phyloP scores from a whole-genome alignment of 305 asterid genomes.

The Rubia balearica region DNA sequence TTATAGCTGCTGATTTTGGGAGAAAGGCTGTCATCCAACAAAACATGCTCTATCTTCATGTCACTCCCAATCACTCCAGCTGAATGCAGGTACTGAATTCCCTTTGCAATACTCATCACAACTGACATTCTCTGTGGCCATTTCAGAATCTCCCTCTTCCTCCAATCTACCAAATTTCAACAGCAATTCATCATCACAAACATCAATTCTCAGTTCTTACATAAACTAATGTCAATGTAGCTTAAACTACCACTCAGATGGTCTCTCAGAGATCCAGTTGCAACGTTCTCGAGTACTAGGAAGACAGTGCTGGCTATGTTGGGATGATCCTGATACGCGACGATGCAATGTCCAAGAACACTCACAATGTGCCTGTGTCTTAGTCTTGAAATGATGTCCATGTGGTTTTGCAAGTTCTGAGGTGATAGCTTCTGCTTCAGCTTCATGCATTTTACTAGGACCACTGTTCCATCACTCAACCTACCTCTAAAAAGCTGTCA shows the following conservation, averaged over 20 bases:
- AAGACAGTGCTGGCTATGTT: slow-evolving; percentile 71
- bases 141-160: slow-evolving; percentile 63
- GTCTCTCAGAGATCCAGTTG: slow-evolving; percentile 65
- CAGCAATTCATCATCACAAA: background rate
- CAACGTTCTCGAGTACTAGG: slow-evolving; percentile 70
- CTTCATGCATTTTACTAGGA: slow-evolving; percentile 76
- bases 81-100: slow-evolving; percentile 76
- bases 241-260: slow-evolving; percentile 56
- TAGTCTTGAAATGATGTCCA: slow-evolving; percentile 81
- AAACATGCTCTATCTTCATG: slow-evolving; percentile 57
- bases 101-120: slow-evolving; percentile 73
- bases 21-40: slow-evolving; percentile 67
- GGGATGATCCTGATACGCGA: slow-evolving; percentile 84
- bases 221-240: background rate
- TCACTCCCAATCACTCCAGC: slow-evolving; percentile 74
- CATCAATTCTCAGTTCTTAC: background rate
- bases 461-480: slow-evolving; percentile 74
- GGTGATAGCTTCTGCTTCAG: slow-evolving; percentile 79
- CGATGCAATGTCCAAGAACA: slow-evolving; percentile 92
- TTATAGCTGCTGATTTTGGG: slow-evolving; percentile 75
- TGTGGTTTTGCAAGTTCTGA: slow-evolving; percentile 81
- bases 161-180: slow-evolving; percentile 50
- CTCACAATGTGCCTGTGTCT: slow-evolving; percentile 89
- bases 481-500: slow-evolving; percentile 73
- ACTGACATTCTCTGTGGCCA: slow-evolving; percentile 95